Percentiles rank a stretch among this genome's conserved stretches.
These are phyloP conservation scores for Beauveria caledonica DNA, from an alignment of 2,329 filamentous ascomycete genomes.

Conservation along the genomic window DNA sequence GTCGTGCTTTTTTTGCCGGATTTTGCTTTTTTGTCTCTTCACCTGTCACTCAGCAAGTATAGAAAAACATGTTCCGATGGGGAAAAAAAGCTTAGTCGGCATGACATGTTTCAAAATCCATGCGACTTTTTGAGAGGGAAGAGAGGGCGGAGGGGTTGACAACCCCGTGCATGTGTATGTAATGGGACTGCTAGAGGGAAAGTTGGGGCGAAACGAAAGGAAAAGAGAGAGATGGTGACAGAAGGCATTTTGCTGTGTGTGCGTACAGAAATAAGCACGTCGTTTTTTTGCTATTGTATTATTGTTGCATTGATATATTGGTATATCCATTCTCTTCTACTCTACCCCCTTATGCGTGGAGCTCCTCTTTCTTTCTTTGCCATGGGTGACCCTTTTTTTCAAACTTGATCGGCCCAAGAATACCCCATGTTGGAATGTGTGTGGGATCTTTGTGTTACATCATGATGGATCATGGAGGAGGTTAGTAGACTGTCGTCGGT, in stretches of 20 bases:
- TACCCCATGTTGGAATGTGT: too few relatives aligned
- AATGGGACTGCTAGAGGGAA: background rate
- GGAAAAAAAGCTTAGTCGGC: background rate
- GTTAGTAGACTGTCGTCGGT: too few relatives aligned
- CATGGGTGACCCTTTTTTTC: background rate
- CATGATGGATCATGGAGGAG: too few relatives aligned
- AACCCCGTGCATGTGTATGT: too few relatives aligned
- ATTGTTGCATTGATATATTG: background rate
- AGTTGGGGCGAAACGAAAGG: background rate
- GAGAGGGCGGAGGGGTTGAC: background rate
- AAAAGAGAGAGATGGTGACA: background rate
- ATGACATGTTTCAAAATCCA: background rate
- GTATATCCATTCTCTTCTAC: background rate
- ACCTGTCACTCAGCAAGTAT: background rate
- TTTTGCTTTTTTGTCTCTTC: background rate
- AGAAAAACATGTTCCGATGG: background rate
- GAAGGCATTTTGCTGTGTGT: background rate
- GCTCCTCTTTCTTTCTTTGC: too few relatives aligned
- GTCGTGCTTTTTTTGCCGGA: background rate
- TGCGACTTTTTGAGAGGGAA: background rate
- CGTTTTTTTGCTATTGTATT: background rate
- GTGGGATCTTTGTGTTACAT: too few relatives aligned
- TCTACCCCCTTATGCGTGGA: too few relatives aligned
- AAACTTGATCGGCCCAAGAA: background rate
- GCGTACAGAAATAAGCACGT: background rate